Evolutionary conservation across 1,284 basidiomycete genomes (phyloP), one percentile per base, ranked within the genome.

Genomic region (Cryptococcus wingfieldii): DNA sequence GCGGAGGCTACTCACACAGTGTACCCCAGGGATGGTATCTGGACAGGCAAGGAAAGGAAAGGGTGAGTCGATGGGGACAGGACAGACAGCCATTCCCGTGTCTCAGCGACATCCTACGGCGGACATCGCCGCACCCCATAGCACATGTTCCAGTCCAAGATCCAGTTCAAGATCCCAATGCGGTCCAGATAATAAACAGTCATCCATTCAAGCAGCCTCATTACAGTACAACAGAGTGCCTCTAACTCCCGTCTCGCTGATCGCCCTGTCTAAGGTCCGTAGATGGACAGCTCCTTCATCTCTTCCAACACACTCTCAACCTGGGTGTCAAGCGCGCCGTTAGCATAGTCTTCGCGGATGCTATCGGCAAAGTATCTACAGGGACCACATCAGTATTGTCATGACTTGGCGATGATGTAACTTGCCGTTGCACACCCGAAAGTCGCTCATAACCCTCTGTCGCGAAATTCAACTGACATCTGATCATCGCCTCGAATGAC

Each of bases 371-470:
- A 96, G 78, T 94, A 98, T 18, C 50, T 61, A 37, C 19, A n/a
- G 25, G 19, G 12, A 34, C 3, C 43, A 10, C 31, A 25, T 25
- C 14, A 44, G 31, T 19, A 10, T 2, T 7, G 18, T 14, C 14
- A 25, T 27, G 37, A 16, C 23, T 34, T 14, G 27, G 8, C 18
- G 10, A 47, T 28, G 3, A 28, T 16, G 41, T 18, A 25, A 70
- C 79, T 42, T 61, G 88, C 84, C 93, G 80, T 76, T 99, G 96
- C 4, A 98, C 96, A 46, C 91, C 88, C 45, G 93, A 90, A 54
- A 98, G 82, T 79, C 96, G 98, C 79, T 98, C 94, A 74, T 99
- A 99, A 0, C 91, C 96, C 68, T 98, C 94, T 74, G 97, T 90
- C 1, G 94, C 92, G 70, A 97, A 97, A 69, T 93, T 92, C 71